phyloP scores from a whole-genome alignment of 2,329 filamentous ascomycete genomes.

The Rachicladosporium sp. region DNA sequence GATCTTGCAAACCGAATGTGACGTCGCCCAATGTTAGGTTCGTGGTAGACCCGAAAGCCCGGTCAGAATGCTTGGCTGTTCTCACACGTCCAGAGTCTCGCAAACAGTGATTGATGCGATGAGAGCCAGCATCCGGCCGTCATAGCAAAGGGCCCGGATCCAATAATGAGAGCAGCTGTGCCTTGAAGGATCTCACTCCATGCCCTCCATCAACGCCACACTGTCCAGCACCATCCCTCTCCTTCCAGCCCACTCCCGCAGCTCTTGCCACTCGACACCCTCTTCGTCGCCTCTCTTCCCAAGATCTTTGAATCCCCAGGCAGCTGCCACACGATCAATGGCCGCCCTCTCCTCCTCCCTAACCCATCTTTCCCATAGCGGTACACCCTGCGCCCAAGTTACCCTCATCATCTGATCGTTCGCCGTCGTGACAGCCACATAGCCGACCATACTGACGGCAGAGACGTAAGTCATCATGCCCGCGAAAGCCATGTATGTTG shows the following conservation, averaged over 20 bases:
- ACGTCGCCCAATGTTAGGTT: no score
- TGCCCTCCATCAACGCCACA: slow-evolving; percentile 83
- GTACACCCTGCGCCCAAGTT: slow-evolving; percentile 75
- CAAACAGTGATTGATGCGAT: no score
- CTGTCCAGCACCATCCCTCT: slow-evolving; percentile 85
- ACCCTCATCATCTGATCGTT: slow-evolving; percentile 95
- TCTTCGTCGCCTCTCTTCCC: slow-evolving; percentile 79
- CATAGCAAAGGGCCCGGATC: no score
- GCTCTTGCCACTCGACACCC: slow-evolving; percentile 74
- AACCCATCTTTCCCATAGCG: slow-evolving; percentile 70
- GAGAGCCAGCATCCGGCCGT: no score
- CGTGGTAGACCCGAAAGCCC: no score
- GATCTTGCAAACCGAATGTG: no score
- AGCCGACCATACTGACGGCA: slow-evolving; percentile 67
- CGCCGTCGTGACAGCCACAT: slow-evolving; percentile 71
- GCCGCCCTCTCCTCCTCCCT: slow-evolving; percentile 82
- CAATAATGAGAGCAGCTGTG: no score
- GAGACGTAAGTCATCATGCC: slow-evolving; percentile 74
- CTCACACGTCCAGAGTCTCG: no score
- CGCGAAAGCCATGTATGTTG: slow-evolving; percentile 66
- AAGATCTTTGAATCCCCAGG: slow-evolving; percentile 81
- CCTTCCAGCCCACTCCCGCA: slow-evolving; percentile 71
- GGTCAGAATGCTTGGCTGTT: no score
- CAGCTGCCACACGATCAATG: slow-evolving; percentile 70
- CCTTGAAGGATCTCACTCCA: slow-evolving; percentile 44